phyloP scores from a whole-genome alignment of 139 green algal species.

The Chlamydomonas sp. region DNA sequence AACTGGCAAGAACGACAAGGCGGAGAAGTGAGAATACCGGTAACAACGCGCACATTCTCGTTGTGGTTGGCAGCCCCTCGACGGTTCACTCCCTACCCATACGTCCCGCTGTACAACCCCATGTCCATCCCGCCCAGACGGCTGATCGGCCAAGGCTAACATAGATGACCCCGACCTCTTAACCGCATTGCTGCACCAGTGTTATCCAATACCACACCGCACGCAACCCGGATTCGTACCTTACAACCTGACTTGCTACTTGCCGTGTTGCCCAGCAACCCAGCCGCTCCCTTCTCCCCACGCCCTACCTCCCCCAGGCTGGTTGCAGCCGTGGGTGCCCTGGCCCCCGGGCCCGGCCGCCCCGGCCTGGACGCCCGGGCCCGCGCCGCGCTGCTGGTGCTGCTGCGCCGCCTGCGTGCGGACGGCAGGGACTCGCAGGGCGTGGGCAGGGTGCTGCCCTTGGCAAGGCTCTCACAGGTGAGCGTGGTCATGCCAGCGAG shows the following conservation, averaged over 20 bases:
- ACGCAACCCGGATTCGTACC: background rate
- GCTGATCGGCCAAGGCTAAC: too few species aligned
- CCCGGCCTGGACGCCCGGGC: background rate
- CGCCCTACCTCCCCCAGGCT: too few species aligned
- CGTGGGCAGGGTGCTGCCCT: background rate
- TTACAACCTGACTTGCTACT: background rate
- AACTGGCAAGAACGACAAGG: constrained; percentile 13
- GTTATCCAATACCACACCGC: background rate
- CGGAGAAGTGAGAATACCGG: too few species aligned
- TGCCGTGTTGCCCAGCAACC: background rate
- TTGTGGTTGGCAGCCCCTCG: background rate
- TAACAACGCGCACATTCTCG: too few species aligned
- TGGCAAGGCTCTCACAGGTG: constrained; percentile 5
- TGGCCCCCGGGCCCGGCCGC: background rate
- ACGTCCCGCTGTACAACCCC: too few species aligned
- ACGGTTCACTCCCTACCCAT: background rate
- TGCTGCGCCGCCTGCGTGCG: constrained; percentile 1
- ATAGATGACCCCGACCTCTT: too few species aligned
- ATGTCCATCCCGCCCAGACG: too few species aligned
- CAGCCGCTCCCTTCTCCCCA: background rate
- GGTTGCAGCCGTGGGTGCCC: too few species aligned
- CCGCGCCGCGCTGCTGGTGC: constrained; percentile 14
- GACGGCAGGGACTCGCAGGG: background rate
- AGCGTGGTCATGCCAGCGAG: too few species aligned
- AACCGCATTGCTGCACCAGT: too few species aligned